Evolutionary conservation across 1,139 yeast species (phyloP), one percentile per base, ranked within the genome.

Genomic region (Sugiyamaella xylanicola): DNA sequence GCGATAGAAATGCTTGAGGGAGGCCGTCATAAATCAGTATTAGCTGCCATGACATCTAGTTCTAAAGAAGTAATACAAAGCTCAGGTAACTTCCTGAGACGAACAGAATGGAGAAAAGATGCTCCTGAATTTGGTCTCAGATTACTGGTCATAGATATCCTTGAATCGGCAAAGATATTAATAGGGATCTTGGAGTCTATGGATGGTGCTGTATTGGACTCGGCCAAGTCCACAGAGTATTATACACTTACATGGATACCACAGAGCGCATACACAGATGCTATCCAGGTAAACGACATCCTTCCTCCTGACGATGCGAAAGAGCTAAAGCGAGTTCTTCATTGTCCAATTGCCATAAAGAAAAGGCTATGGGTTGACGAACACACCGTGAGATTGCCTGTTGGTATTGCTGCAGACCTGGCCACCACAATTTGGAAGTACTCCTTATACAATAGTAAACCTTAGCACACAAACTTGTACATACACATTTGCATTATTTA

Each of bases 111-210:
- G 60, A 48, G 59, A 40, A 32, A 21, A 9, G 54, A 51, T 42
- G 53, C 55, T 36, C 36, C 46, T 4, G 54, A 55, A 2, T 59
- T 55, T 45, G 54, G 53, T 37, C 48, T 54, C 9, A 39, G 49
- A 16, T 32, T 59, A 19, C 54, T 56, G 36, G 53, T 46, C 40
- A 32, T 43, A n/a, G 59, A 59, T 29, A 49, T 57, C 3, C 15
- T 47, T 21, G 42, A 40, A 9, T 53, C 51, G 9, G 57, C 57
- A 3, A 15, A 36, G 15, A 25, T 8, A 11, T 16, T 54, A 35
- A 49, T 42, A 13, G 32, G 20, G 16, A 29, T 5, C 16, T 11
- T 49, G 2, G 47, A 15, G 8, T 25, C 44, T 27, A 17, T 22
- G 13, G 35, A 36, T 9, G n/a, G n/a, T n/a, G 13, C 16, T 2